Base-by-base conservation (phyloP, 345 rosid species). In the Combretum micranthum region DNA sequence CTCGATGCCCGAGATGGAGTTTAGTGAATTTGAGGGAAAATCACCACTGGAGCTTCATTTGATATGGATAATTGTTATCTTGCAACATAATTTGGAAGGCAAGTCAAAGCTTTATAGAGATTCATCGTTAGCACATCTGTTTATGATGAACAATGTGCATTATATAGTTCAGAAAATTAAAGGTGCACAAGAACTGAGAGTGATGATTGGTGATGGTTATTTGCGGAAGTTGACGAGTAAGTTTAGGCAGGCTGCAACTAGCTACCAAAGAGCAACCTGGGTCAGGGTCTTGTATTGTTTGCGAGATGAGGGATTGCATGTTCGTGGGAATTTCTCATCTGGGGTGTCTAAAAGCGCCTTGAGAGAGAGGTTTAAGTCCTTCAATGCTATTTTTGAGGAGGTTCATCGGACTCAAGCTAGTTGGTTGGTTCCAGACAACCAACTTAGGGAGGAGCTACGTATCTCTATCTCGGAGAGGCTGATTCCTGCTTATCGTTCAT, bases 401-500 rank as follows among this genome's bases (percentile, higher is more conserved):
- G 93, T 92, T 62, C 98, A 88, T 52, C 75, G 88, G 75, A 81
- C 68, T 68, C 88, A 92, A 57, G 81, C 95, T 0, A 71, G 83
- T 12, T 92, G 98, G 98, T 74, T 77, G 32, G 67, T 92, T 16
- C 96, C 96, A 0, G 96, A 92, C 68, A 45, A 73, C 60, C 98
- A 92, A 70, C 90, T 92, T 13, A 57, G 93, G 59, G 96, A 88
- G 77, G 98, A 92, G 75, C 86, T 92, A 44, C 67, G 98, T 61
- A 88, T 92, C 58, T 86, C 98, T 0, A 67, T 92, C 56, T 82
- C 90, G 0, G 96, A 86, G 77, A 82, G 74, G 78, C 57, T 88
- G 72, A 77, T 92, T 50, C 98, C 98, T 1, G 98, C 96, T 64
- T 92, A 92, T 57, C 75, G 98, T 54, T 92, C 98, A 3, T 92